These are phyloP conservation scores for Sphaerobolus stellatus DNA, from an alignment of 1,284 basidiomycete species.

Conservation along the genomic window DNA sequence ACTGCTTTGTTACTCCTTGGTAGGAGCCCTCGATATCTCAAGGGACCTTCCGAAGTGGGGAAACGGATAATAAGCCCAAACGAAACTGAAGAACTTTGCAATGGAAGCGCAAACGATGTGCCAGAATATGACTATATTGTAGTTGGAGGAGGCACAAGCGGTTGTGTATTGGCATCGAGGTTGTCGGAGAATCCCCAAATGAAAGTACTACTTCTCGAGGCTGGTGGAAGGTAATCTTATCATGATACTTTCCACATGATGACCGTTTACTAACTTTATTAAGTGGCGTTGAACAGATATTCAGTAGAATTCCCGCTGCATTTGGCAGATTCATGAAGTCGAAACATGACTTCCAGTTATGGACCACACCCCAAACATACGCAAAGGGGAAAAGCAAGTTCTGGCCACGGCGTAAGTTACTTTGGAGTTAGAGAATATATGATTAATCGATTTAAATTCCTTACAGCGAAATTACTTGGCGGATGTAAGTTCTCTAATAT, in stretches of 20 bases:
- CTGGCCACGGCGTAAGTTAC: constrained; percentile 4
- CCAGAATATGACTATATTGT: constrained; percentile 1
- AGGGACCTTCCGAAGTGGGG: no score
- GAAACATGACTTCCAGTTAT: neutral
- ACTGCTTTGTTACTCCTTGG: no score
- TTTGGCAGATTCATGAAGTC: constrained; percentile 3
- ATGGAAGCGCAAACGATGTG: neutral
- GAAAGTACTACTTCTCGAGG: constrained; percentile 16
- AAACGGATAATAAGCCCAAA: no score
- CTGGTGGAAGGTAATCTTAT: constrained; percentile 2
- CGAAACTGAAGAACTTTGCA: no score
- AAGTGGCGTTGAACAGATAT: neutral
- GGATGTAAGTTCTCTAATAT: constrained; percentile 5
- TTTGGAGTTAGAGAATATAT: neutral
- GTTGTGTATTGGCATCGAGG: constrained; percentile 39
- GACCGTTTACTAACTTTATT: neutral
- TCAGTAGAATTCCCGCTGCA: neutral
- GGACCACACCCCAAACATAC: constrained; percentile 5
- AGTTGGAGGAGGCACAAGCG: constrained; percentile 26
- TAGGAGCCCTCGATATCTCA: no score
- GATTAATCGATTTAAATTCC: neutral
- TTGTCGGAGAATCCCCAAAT: constrained; percentile 34
- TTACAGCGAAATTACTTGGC: constrained; percentile 5
- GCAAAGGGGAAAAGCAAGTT: neutral
- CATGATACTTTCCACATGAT: neutral